phyloP scores from a whole-genome alignment of 139 green algal species.

The Coccomyxa sp. region DNA sequence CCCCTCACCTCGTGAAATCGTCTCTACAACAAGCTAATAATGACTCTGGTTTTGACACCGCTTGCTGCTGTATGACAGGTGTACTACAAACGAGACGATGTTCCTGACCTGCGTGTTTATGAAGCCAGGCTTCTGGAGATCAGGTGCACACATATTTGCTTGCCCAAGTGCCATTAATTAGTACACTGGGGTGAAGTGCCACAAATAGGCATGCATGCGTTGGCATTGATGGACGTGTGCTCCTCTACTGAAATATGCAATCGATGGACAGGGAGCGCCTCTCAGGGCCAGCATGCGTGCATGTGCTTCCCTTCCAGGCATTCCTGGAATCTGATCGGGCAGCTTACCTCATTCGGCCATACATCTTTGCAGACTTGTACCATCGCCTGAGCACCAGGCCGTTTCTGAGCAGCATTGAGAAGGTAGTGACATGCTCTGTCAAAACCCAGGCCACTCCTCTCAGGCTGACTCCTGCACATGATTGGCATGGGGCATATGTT shows the following conservation, averaged over 20 bases:
- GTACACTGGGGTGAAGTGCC: background rate
- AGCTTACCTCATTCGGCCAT: conserved; percentile 80
- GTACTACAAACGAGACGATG: conserved; percentile 73
- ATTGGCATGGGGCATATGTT: too few relatives aligned
- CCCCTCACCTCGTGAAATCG: too few relatives aligned
- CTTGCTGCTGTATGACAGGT: conserved; percentile 39
- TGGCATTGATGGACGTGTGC: background rate
- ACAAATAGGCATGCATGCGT: background rate
- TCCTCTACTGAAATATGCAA: background rate
- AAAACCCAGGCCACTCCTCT: background rate
- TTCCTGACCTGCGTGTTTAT: conserved; percentile 47
- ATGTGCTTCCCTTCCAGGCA: conserved; percentile 69
- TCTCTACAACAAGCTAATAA: too few relatives aligned
- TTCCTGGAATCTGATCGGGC: conserved; percentile 67
- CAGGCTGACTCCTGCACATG: background rate
- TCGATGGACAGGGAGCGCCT: conserved; percentile 22
- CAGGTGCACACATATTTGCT: conserved; percentile 31
- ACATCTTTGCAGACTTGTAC: conserved; percentile 80
- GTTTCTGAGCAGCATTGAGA: conserved; percentile 88
- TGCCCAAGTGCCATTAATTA: background rate
- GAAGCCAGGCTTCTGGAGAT: conserved; percentile 66
- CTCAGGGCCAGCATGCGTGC: conserved; percentile 34
- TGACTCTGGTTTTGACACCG: background rate
- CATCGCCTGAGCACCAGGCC: conserved; percentile 85
- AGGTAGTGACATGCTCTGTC: conserved; percentile 47